Conservation (phyloP, 305 asterid species). For the Plantago rigida region DNA sequence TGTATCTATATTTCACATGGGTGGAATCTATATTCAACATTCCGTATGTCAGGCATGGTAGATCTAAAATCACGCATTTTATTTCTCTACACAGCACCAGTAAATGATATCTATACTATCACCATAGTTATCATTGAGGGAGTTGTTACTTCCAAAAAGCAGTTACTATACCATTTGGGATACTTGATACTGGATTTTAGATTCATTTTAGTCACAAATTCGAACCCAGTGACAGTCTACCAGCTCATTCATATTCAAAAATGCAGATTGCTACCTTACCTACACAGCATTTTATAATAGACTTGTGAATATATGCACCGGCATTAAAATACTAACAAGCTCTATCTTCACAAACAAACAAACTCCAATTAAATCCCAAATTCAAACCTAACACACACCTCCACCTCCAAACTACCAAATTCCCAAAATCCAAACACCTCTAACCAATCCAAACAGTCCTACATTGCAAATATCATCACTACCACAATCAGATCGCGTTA, state of each 20-base stretch:
- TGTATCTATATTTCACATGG: too few relatives aligned
- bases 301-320: too few relatives aligned
- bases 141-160: too few relatives aligned
- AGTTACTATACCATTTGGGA: too few relatives aligned
- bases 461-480: constrained; percentile 9
- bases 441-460: not conserved
- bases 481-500: constrained; percentile 34
- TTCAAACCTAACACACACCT: not conserved
- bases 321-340: not conserved
- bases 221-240: not conserved
- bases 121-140: too few relatives aligned
- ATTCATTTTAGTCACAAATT: not conserved
- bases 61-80: too few relatives aligned
- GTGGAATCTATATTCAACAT: too few relatives aligned
- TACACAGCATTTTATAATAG: not conserved
- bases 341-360: not conserved
- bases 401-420: not conserved
- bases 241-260: not conserved
- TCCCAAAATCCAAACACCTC: too few relatives aligned
- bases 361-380: not conserved
- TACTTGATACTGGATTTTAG: not conserved
- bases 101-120: too few relatives aligned
- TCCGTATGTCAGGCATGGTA: not conserved
- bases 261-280: not conserved
- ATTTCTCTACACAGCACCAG: too few relatives aligned